phyloP scores from a whole-genome alignment of 306 rosid species.

The Elaeagnus macrophylla region DNA sequence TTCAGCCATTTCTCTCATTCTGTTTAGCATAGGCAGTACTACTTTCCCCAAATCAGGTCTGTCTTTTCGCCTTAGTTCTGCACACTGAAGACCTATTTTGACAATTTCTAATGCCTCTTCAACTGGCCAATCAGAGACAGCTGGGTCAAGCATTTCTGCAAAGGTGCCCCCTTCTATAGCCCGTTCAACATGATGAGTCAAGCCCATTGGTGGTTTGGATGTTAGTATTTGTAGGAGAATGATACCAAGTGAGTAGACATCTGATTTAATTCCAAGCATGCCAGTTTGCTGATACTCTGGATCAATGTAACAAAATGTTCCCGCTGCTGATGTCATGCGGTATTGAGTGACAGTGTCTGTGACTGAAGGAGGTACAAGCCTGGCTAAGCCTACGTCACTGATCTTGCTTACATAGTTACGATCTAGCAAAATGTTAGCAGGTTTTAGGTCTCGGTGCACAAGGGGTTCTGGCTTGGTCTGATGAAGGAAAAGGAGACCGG shows the following conservation, averaged over 20 bases:
- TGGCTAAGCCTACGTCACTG: conserved; percentile 82
- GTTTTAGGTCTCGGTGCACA: conserved; percentile 92
- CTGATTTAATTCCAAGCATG: conserved; percentile 72
- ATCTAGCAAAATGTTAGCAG: conserved; percentile 78
- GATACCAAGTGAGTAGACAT: conserved; percentile 69
- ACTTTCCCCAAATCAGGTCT: conserved; percentile 72
- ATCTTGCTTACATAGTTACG: conserved; percentile 80
- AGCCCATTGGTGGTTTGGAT: conserved; percentile 70
- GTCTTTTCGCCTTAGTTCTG: conserved; percentile 75
- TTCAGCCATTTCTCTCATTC: conserved; percentile 52
- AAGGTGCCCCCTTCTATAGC: conserved; percentile 57
- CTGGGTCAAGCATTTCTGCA: conserved; percentile 61
- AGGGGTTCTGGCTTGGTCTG: conserved; percentile 77
- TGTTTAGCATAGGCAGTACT: conserved; percentile 57
- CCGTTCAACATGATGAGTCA: conserved; percentile 51
- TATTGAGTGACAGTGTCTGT: conserved; percentile 67
- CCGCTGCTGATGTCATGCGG: conserved; percentile 78
- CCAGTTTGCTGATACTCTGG: conserved; percentile 93
- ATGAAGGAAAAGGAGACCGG: conserved; percentile 76
- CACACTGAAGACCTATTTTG: conserved; percentile 52
- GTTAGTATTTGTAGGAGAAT: conserved; percentile 69
- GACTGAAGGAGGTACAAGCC: conserved; percentile 79
- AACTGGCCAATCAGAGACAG: conserved; percentile 61
- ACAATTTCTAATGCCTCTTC: conserved; percentile 56
- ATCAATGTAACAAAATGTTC: conserved; percentile 87